Conservation (phyloP, 2,329 filamentous ascomycete species). For the Aaosphaeria arxii region DNA sequence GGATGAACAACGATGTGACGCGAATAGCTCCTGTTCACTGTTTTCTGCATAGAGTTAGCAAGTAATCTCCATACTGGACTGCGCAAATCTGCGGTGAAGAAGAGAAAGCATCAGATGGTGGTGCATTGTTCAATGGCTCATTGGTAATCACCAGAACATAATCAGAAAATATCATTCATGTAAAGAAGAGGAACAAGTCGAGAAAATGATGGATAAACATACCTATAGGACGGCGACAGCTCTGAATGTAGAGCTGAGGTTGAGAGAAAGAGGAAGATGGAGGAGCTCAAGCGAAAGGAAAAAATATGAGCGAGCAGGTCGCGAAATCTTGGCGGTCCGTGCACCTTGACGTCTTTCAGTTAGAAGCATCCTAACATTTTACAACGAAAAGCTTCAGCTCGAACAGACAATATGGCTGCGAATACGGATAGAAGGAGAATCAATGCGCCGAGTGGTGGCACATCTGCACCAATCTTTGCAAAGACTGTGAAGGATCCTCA, state of each 20-base stretch:
- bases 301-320: background rate
- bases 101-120: constrained; percentile 50
- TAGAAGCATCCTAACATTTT: background rate
- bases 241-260: constrained; percentile 8
- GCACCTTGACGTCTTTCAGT: background rate
- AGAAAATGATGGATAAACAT: background rate
- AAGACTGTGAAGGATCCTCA: constrained; percentile 48
- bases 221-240: background rate
- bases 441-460: constrained; percentile 80
- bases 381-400: background rate
- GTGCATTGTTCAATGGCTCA: constrained; percentile 59
- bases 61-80: too few species aligned
- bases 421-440: constrained; percentile 74
- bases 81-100: background rate
- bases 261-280: background rate
- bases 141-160: constrained; percentile 54
- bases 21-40: too few species aligned
- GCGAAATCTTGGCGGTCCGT: constrained; percentile 2
- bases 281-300: constrained; percentile 1
- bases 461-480: constrained; percentile 69
- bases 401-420: constrained; percentile 14
- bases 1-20: too few species aligned
- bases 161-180: constrained; percentile 54
- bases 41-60: too few species aligned
- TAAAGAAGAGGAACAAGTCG: constrained; percentile 10